These are phyloP conservation scores for Boletus edulis DNA, from an alignment of 768 basidiomycete genomes.

Conservation along the genomic window DNA sequence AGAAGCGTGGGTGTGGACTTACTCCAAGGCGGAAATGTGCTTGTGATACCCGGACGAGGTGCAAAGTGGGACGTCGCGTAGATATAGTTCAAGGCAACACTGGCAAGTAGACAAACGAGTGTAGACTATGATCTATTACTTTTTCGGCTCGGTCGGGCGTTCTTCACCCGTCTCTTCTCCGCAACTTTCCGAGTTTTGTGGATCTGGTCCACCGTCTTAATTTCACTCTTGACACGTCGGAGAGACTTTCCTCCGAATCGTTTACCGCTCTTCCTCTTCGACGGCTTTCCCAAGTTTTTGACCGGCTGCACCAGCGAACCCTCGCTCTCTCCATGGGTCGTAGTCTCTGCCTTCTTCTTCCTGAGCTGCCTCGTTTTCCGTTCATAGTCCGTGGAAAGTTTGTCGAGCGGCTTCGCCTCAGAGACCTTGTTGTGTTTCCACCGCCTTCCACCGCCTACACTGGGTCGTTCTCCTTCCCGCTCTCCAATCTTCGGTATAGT, in stretches of 20 bases:
- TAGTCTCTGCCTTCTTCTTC: constrained; percentile 53
- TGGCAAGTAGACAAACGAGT: constrained; percentile 2
- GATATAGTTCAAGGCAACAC: background rate
- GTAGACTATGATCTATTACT: constrained; percentile 23
- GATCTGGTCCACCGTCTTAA: constrained; percentile 87
- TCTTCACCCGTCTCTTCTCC: constrained; percentile 73
- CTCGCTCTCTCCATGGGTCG: constrained; percentile 24
- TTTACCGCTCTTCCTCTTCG: constrained; percentile 34
- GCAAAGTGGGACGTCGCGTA: constrained; percentile 64
- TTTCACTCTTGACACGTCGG: constrained; percentile 71
- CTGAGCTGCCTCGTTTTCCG: constrained; percentile 62
- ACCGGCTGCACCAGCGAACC: constrained; percentile 16
- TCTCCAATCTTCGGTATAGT: constrained; percentile 83
- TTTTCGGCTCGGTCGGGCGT: constrained; percentile 64
- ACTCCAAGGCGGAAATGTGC: constrained; percentile 50
- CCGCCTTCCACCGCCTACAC: constrained; percentile 46
- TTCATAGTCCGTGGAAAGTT: constrained; percentile 68
- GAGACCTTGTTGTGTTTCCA: constrained; percentile 71
- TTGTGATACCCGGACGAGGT: constrained; percentile 58
- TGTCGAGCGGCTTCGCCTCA: constrained; percentile 76
- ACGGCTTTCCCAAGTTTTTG: constrained; percentile 30
- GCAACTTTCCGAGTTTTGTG: constrained; percentile 64
- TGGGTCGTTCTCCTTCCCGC: constrained; percentile 50
- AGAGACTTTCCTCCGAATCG: constrained; percentile 60
- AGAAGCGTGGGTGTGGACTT: constrained; percentile 82